A percentile compares a stretch with the other conserved stretches of the same genome.
Conservation (phyloP, 116 monocot species). For the Phalaenopsis hybrid region DNA sequence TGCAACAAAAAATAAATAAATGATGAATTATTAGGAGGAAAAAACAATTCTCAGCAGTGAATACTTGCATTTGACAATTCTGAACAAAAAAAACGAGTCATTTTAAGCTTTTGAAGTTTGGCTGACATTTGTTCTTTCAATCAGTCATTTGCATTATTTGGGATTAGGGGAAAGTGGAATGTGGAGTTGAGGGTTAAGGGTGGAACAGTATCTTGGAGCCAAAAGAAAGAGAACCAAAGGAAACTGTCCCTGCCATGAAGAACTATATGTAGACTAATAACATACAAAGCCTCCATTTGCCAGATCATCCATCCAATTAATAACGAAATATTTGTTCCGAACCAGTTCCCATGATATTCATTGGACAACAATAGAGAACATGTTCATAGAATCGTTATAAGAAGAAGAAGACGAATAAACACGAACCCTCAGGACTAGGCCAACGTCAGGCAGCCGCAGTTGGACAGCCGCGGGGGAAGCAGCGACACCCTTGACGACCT, state of each 20-base stretch:
- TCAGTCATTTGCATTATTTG: neutral
- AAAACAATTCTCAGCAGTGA: neutral
- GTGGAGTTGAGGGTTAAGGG: neutral
- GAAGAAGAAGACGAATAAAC: neutral
- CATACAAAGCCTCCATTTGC: neutral
- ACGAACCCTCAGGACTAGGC: neutral
- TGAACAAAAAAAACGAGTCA: neutral
- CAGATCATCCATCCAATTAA: neutral
- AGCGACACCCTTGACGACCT: neutral
- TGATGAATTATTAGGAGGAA: neutral
- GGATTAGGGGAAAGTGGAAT: neutral
- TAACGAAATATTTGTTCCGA: neutral
- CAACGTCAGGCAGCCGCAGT: constrained; percentile 10
- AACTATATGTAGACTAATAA: neutral
- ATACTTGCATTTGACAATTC: neutral
- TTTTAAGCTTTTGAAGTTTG: neutral
- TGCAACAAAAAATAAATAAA: constrained; percentile 25
- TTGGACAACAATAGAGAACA: neutral
- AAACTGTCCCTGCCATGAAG: neutral
- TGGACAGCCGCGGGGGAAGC: neutral
- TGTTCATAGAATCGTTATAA: neutral
- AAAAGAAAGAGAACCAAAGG: neutral
- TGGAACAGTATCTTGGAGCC: neutral
- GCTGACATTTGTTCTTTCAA: neutral
- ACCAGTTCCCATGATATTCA: neutral